Conservation (phyloP, 495 filamentous ascomycete species). For the Lophiotrema nucula region DNA sequence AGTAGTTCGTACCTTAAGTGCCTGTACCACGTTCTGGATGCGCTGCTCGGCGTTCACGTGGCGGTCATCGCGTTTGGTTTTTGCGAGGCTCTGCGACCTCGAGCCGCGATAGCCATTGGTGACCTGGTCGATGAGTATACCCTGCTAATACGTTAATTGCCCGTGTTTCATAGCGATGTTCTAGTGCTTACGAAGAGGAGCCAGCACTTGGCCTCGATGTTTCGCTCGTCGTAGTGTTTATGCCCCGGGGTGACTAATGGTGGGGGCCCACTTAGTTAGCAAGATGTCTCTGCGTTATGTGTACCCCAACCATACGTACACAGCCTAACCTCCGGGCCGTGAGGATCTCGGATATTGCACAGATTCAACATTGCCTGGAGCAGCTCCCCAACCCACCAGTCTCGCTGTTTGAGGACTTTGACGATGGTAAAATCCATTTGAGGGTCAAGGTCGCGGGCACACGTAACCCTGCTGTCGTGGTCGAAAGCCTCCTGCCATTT, state of each 20-base stretch:
- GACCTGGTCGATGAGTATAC: not conserved
- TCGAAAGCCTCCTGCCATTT: not conserved
- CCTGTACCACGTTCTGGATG: not conserved
- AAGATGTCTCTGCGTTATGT: not conserved
- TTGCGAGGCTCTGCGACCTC: not conserved
- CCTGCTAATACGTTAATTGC: no score
- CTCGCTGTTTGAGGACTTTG: not conserved
- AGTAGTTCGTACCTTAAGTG: not conserved
- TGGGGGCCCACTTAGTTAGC: not conserved
- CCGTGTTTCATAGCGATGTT: no score
- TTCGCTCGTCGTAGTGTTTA: no score
- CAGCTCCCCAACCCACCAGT: not conserved
- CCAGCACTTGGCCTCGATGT: no score
- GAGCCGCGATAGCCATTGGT: not conserved
- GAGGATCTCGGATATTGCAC: not conserved
- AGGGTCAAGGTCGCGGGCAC: not conserved
- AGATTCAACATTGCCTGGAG: not conserved
- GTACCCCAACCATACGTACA: no score
- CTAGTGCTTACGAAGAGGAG: no score
- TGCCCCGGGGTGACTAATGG: no score
- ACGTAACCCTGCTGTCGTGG: not conserved
- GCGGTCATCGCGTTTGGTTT: not conserved
- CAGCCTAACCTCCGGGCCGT: not conserved
- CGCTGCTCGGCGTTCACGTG: not conserved
- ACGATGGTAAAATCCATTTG: not conserved